Conservation (phyloP, 208 protist genomes). For the Naegleria gruberi region DNA sequence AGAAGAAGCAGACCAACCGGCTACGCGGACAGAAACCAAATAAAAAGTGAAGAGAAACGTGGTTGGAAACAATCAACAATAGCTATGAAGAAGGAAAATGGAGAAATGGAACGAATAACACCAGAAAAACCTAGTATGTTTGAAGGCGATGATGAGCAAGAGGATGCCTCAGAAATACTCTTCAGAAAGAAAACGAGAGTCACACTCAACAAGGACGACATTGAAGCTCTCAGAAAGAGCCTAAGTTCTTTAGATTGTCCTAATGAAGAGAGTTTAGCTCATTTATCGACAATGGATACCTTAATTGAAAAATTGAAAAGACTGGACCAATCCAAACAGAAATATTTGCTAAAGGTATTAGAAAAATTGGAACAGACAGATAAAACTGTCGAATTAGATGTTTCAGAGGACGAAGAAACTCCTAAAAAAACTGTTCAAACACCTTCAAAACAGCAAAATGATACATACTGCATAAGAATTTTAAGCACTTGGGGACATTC, state of each 20-base stretch:
- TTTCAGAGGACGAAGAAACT: not conserved
- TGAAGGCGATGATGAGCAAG: not conserved
- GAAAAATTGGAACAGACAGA: not conserved
- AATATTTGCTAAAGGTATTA: not conserved
- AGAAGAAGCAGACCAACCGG: not conserved
- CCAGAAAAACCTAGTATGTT: not conserved
- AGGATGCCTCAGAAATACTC: not conserved
- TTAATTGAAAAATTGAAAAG: not conserved
- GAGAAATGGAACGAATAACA: not conserved
- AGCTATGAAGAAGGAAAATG: not conserved
- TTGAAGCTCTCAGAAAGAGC: not conserved
- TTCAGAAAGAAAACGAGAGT: not conserved
- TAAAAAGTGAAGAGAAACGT: not conserved
- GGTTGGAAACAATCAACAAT: not conserved
- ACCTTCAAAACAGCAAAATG: not conserved
- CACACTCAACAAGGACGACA: not conserved
- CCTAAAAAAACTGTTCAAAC: not conserved
- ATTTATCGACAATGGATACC: not conserved
- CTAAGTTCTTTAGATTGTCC: not conserved
- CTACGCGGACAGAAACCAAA: not conserved
- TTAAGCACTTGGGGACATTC: not conserved
- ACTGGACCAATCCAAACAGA: not conserved
- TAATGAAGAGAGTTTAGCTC: not conserved
- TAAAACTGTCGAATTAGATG: not conserved
- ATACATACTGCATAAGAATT: not conserved